Evolutionary conservation across 2,329 filamentous ascomycete genomes (phyloP).

Genomic region (Alternaria novae-zelandiae): DNA sequence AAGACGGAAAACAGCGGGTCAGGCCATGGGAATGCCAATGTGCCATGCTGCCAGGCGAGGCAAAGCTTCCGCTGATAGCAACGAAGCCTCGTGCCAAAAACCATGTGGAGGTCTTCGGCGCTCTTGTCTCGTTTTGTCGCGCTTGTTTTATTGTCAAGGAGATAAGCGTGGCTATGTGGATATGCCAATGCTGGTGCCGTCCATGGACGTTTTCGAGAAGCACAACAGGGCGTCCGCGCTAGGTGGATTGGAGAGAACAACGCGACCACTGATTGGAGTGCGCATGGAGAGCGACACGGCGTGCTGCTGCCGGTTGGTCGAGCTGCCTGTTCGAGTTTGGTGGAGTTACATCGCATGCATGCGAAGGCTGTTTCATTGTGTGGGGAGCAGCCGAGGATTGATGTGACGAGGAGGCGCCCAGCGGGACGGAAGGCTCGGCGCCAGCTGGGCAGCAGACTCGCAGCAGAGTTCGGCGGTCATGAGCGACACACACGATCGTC

Average conservation of each 20-base stretch:
- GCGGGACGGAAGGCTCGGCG: conserved; percentile 19
- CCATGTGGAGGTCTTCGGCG: background rate
- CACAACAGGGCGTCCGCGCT: background rate
- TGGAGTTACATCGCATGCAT: conserved; percentile 6
- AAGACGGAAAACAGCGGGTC: conserved; percentile 2
- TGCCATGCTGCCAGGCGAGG: conserved; percentile 4
- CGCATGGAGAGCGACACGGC: background rate
- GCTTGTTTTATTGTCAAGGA: background rate
- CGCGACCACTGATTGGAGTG: background rate
- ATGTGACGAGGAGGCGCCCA: conserved; percentile 6
- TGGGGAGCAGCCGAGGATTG: conserved; percentile 13
- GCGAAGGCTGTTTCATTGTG: conserved; percentile 10
- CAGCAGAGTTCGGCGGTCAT: conserved; percentile 3
- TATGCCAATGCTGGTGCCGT: background rate
- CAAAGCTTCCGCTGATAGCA: conserved; percentile 10
- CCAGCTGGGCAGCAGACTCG: conserved; percentile 14
- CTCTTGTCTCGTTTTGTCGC: conserved; percentile 8
- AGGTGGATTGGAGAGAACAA: background rate
- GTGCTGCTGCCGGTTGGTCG: background rate
- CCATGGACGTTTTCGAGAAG: background rate
- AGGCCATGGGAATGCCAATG: background rate
- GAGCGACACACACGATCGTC: background rate
- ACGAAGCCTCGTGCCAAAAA: conserved; percentile 5
- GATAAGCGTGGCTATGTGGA: background rate
- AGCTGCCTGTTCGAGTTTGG: conserved; percentile 28